Evolutionary conservation across 805 yeast species (phyloP), one percentile per base, ranked within the genome.

Genomic region (Schwanniomyces yamadae): DNA sequence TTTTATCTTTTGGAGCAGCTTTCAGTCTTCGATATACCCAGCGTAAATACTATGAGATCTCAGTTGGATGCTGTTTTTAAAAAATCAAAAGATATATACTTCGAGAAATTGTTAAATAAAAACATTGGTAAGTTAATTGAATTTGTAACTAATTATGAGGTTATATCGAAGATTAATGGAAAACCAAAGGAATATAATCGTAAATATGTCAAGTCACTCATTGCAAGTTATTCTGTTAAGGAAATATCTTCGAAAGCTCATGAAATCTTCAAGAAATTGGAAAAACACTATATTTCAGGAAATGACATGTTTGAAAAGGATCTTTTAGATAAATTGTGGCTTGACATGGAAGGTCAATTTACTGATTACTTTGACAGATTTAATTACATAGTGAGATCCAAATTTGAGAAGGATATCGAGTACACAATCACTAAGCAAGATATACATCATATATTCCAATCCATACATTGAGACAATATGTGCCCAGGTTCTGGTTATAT

Each of bases 61-160:
- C 46, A 48, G 30, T 48, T 67, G 28, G 57, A 55, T 1, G 21
- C 45, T 3, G 55, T 58, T 4, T 66, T 64, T 45, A 46, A 43
- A 26, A 49, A 49, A 31, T 52, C 55, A 7, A 57, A 62, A 45
- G 48, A 45, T 3, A 48, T 48, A 16, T 67, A 68, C 41, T 64
- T 65, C 52, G 57, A 55, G 33, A 55, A 52, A 44, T 45, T 61
- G 11, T 42, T 65, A 16, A 50, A 52, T 37, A 69, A 80, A 30
- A 69, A 78, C 16, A 69, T 88, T 49, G 91, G 93, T 0, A 83
- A 82, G 49, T 49, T 89, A 33, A 63, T 77, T 11, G 78, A 76
- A 18, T 82, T 85, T 54, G 75, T 88, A 2, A 70, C 71, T 26
- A 85, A 81, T 23, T 76, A 80, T 27, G 83, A 81, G 39, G 69